Base-by-base conservation (phyloP, 306 rosid genomes). In the Senna tora region DNA sequence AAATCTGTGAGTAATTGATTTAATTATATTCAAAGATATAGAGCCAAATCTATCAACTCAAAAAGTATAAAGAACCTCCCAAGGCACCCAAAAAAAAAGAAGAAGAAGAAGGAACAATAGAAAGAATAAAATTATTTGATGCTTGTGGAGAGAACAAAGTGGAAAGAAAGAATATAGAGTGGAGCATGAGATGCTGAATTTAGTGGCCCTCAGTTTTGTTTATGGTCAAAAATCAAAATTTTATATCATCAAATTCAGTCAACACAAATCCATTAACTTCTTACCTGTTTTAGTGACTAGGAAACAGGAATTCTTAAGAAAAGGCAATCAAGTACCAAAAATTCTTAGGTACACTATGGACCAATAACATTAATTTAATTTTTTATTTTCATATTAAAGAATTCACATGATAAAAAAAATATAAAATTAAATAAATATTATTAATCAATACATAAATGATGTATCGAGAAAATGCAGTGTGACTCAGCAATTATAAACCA, bases 161-260 rank as follows among this genome's bases (percentile, higher is more conserved):
- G 68, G 65, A 71, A 73, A 46, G 59, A 58, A 30, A 46, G 59
- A 58, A 30, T 20, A 59, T 3, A 71, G 4, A 54, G 11, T 77
- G 32, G 54, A 77, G 85, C 78, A 83, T 60, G 58, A 52, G 89
- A 84, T 86, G 87, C 90, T 75, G 33, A 72, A 60, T 66, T 67
- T 63, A 74, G 79, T 82, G 86, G 75, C 86, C 86, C 41, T 77
- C 70, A 41, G 67, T 66, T 73, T 75, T 41, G 7, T 72, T 36
- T 41, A 46, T 19, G 21, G 83, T 82, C 83, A 75, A 73, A 73
- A 86, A 81, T 82, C 83, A 75, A 73, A 73, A 86, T 80, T 36
- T 15, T 9, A 20, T 4, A 54, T 54, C 5, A 61, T 11, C 62
- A 68, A 75, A 16, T 68, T 57, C 59, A 46, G 47, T 72, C 78